Base-by-base conservation (phyloP, 2,329 filamentous ascomycete genomes). In the Fusarium nisikadoi region DNA sequence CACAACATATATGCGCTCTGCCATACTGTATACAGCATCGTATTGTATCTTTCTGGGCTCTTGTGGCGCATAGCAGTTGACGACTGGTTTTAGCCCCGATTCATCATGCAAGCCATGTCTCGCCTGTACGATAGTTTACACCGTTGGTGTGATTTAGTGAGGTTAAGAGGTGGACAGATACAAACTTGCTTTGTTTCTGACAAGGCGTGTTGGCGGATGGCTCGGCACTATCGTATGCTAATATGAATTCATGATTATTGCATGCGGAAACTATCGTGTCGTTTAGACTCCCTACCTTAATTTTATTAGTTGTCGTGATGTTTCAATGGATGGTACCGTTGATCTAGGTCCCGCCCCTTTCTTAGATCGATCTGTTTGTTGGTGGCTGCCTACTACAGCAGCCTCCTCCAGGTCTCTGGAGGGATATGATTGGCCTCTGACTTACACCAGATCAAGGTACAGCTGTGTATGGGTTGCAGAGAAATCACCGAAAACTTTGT, bases 81-180 rank as follows among this genome's bases (percentile, higher is more conserved):
- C 41, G 54, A 71, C 53, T 64, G 65, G 65, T 47, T 70, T 65
- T 59, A 47, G 52, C 66, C 54, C 58, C 62, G 62, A 76, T 73
- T 71, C 53, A 71, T 65, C 49, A 55, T 73, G 62, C 73, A 75
- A 74, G 72, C 70, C 72, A 75, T 76, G 74, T 76, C 73, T 75
- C 68, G 53, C 52, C 52, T 53, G 65, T 57, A 58, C 29, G 53
- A 65, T 63, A 61, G 61, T 62, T 63, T 46, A 60, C 46, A 43
- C 62, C 33, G 47, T 45, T 38, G 46, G 62, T 62, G 43, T 25
- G 25, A 68, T 35, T 29, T 49, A 46, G 55, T 29, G 38, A 66
- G 43, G 52, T 39, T 45, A 33, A 49, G 39, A 36, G 29, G 29
- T 55, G 35, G 50, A 41, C 39, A 27, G 36, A 52, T 41, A 67